Evolutionary conservation across 257 asterid genomes (phyloP).

Genomic region (Solanum bulbocastanum): DNA sequence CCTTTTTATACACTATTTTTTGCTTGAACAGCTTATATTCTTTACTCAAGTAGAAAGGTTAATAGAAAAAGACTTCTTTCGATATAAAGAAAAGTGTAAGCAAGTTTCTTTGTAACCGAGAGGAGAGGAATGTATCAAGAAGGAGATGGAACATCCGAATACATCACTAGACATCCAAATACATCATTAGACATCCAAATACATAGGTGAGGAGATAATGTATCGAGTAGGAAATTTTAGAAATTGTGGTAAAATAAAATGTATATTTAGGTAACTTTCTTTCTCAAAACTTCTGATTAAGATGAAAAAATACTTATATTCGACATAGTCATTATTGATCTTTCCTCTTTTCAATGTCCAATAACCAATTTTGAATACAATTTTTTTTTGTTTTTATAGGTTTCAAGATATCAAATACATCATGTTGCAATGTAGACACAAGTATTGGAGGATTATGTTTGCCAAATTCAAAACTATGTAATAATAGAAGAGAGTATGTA

Average conservation of each 20-base stretch:
- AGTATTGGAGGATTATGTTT: conserved; percentile 62
- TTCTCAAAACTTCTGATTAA: not conserved
- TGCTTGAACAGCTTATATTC: not conserved
- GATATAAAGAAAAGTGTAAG: too few relatives aligned
- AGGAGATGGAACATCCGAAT: fast-evolving
- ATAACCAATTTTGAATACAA: not conserved
- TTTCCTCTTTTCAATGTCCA: not conserved
- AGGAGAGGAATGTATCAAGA: too few relatives aligned
- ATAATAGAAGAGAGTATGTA: conserved; percentile 45
- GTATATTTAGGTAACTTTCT: too few relatives aligned
- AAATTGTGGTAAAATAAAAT: too few relatives aligned
- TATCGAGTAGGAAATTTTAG: too few relatives aligned
- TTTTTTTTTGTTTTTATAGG: conserved; percentile 19
- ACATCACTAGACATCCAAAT: too few relatives aligned
- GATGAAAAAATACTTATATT: not conserved
- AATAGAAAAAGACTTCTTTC: too few relatives aligned
- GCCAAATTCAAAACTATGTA: conserved; percentile 52
- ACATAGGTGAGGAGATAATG: too few relatives aligned
- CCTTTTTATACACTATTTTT: not conserved
- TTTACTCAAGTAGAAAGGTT: not conserved
- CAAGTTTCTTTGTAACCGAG: not conserved
- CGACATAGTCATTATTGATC: not conserved
- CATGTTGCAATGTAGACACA: conserved; percentile 71
- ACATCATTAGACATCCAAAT: too few relatives aligned
- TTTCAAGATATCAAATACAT: conserved; percentile 62